Base-by-base conservation (phyloP, 169 alveolate genomes). In the Cryptosporidium ryanae region DNA sequence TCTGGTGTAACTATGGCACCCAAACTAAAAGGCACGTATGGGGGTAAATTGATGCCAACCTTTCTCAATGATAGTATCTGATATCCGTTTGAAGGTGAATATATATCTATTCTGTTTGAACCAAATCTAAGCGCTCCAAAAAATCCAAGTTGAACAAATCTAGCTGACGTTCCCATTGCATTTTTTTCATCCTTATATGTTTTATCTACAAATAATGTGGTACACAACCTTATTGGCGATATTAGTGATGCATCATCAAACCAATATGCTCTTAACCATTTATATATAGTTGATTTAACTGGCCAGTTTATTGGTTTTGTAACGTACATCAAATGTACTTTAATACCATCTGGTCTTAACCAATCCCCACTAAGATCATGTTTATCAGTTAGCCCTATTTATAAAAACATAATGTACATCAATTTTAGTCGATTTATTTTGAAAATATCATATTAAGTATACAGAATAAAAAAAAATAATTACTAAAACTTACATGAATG, bases 41-140 rank as follows among this genome's bases (percentile, higher is more conserved):
- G 87, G n/a, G 87, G 87, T 38, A 76, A 38, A 61, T 76, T 76
- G 18, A 76, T 76, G 23, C 87, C 87, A 13, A 76, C 87, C 46
- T 76, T 76, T 44, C 87, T 76, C 38, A 76, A 61, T 32, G 87
- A 76, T 38, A 70, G 67, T 31, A 84, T 90, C 63, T 64, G 90
- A 48, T 84, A 67, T 21, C 93, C 93, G 18, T 48, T 76, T 15
- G 91, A 67, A 17, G 93, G 90, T 21, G 92, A 84, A 89, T 84
- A 90, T 38, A 90, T 90, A 32, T 90, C 91, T 29, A 90, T 90
- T 49, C 93, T 71, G 44, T 67, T 76, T 25, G 93, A 90, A n/a
- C 93, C 93, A 82, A 84, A 90, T 25, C 93, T 84, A 6, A 90
- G 82, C 12, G 91, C 92, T 17, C 93, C 93, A 87, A 65, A 87